phyloP scores from a whole-genome alignment of 2,329 filamentous ascomycete genomes.

The Colletotrichum sp. region DNA sequence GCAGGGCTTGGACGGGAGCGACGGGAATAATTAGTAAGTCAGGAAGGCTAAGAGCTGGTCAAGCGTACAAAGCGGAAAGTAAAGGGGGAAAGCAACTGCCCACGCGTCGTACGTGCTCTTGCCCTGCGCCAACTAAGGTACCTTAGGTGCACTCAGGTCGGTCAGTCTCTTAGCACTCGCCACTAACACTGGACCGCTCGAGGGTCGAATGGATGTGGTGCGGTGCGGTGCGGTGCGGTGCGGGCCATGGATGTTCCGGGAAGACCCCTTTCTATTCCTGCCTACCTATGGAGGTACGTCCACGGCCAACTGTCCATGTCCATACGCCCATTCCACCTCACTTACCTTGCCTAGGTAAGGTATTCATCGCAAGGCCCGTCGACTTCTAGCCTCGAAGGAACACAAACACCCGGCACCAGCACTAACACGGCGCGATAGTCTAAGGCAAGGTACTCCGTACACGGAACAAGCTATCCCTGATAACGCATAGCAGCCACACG shows the following conservation, averaged over 20 bases:
- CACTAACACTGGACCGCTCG: not conserved
- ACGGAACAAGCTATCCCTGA: not conserved
- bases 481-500: not conserved
- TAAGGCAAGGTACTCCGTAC: not conserved
- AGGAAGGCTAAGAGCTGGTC: not conserved
- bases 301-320: not conserved
- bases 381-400: not conserved
- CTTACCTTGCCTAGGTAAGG: not conserved
- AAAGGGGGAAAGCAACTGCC: not conserved
- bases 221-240: not conserved
- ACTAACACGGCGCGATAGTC: not conserved
- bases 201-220: not conserved
- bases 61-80: not conserved
- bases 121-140: not conserved
- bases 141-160: not conserved
- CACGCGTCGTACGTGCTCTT: not conserved
- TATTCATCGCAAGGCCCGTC: not conserved
- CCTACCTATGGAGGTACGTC: not conserved
- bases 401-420: not conserved
- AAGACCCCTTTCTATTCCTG: not conserved
- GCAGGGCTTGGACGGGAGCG: not conserved
- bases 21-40: not conserved
- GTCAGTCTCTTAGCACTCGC: not conserved
- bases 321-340: not conserved
- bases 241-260: conserved; percentile 11